Evolutionary conservation across 1,284 basidiomycete genomes (phyloP), one percentile per base, ranked within the genome.

Genomic region (Moesziomyces aphidis): DNA sequence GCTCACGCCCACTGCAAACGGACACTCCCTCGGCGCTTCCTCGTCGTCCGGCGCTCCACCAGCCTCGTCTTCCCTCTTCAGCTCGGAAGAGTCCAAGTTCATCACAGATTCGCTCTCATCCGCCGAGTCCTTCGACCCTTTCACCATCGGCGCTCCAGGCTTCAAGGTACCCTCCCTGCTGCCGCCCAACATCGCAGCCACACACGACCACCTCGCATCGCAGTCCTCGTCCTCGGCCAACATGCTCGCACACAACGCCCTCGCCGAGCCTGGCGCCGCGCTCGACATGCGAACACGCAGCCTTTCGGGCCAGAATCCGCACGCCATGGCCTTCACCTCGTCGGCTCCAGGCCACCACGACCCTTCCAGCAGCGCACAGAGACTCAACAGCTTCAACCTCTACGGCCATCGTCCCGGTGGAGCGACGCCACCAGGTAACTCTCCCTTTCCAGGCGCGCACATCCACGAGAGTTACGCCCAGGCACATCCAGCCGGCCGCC

Each of bases 81-180:
- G 65, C 55, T 54, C 61, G 1, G 77, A 79, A 54, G 79, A 81
- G 65, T 63, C 76, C 50, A 72, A 68, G 24, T 81, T 81, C 63
- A 76, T 81, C 58, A 70, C 61, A 22, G 79, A 80, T 49, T 73
- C 69, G n/a, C 64, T 81, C 22, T 61, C 64, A 1, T 76, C 70
- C 1, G 76, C 73, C 2, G 76, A 80, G 21, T 67, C 62, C 13
- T 81, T 81, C 43, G 79, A 81, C 48, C 79, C 79, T 19, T 81
- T 81, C 62, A 78, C 70, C 34, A 61, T 78, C 43, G 76, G 78
- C 23, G 76, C 77, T 11, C 77, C 76, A 17, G 76, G 76, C 46
- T 80, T 81, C 70, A 80, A 81, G 39, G 79, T 81, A 1, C 79
- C 79, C 3, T 62, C 67, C 15, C 39, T 78, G 4, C 59, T 81